Base-by-base conservation (phyloP, 768 basidiomycete species). In the Boletus sp. region DNA sequence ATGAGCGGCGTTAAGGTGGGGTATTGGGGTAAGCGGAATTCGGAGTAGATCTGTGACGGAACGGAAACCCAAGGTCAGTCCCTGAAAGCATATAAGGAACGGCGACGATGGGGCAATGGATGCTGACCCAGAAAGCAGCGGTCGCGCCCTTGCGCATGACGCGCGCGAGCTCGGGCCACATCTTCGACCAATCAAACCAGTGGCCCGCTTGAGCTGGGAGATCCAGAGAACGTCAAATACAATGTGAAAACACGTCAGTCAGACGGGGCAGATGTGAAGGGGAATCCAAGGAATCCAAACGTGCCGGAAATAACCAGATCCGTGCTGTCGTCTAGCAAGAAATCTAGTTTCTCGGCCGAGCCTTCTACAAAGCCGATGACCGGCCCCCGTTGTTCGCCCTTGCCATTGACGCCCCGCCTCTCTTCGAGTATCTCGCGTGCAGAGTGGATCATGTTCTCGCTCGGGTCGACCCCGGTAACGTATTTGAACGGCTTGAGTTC, bases 401-500 rank as follows among this genome's bases (percentile, higher is more conserved):
- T 59, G 7, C 5, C 24, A 24, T 24, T 24, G 24, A 24, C 3
- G 24, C 24, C 24, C 24, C 11, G 35, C 55, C 47, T 4, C 15
- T 29, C 45, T 17, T 18, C 39, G 17, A 62, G 24, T 28, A 61
- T 18, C 28, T 71, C 68, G 20, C 70, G 70, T 1, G 87, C 86
- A 33, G 77, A 75, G 15, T 74, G 70, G 29, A 94, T 76, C 93
- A 94, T 94, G 50, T 78, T 77, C 40, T 72, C 69, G 42, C 87
- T 86, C 0, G 92, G 89, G 53, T 94, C 92, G n/a, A 90, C 74
- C 2, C 86, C 92, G 18, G 83, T 75, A 45, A 91, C 78, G n/a
- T 76, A 71, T 12, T 67, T 66, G 72, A 94, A 94, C 0, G 75
- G 71, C 2, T 69, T 71, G 5, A 90, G 76, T 42, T 78, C 78